Evolutionary conservation across 495 filamentous ascomycete species (phyloP), one percentile per base, ranked within the genome.

Genomic region (Sphaerosporella brunnea): DNA sequence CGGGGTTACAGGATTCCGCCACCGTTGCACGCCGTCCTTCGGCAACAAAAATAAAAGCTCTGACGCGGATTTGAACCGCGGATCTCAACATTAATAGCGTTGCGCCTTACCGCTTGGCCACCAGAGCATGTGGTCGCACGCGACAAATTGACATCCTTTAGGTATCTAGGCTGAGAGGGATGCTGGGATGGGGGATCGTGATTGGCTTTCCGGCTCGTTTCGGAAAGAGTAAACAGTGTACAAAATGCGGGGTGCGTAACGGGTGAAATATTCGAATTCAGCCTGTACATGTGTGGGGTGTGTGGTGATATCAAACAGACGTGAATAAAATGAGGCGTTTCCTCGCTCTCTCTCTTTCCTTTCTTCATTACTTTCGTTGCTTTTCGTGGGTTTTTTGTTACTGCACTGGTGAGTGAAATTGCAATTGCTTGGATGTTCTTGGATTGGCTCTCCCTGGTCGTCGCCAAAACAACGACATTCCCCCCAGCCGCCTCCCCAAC

Each of bases 71-170:
- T 53, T 54, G 51, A 53, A 54, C 45, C 45, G 52, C 45, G 50
- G 52, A 54, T 54, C 39, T 54, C 51, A 43, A 34, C 52, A 54
- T 53, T 53, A 54, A 50, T 48, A 54, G 52, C 49, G 52, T 44
- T 47, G 32, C 51, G 51, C 51, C 51, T 53, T 53, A 54, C 52
- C 52, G 48, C 50, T 53, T 54, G 52, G 50, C 52, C 50, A 54
- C 52, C 50, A 54, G 52, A 48, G 52, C 51, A 25, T 24, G 36
- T 52, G 20, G 11, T 36, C 8, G 2, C 38, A 10, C 13, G 2
- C n/a, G n/a, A n/a, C n/a, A n/a, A n/a, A n/a, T n/a, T n/a, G n/a
- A n/a, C n/a, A n/a, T n/a, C n/a, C n/a, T n/a, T n/a, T n/a, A n/a
- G n/a, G n/a, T n/a, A n/a, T n/a, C n/a, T n/a, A n/a, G n/a, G 28